Conservation (phyloP, 2,329 filamentous ascomycete species). For the Cordyceps cicadae region DNA sequence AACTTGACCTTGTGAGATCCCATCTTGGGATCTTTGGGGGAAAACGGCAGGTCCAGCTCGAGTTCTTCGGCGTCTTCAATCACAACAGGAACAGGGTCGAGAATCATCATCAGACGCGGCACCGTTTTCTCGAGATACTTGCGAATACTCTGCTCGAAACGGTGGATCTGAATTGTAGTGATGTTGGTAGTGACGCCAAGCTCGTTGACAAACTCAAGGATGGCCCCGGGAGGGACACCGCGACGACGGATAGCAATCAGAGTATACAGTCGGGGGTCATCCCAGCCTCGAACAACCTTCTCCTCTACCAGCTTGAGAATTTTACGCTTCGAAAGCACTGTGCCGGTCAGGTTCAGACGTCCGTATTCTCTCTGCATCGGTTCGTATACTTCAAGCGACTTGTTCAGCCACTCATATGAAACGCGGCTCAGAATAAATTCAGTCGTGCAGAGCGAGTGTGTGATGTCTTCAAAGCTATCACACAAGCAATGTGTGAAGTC, state of each 20-base stretch:
- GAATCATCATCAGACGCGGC: slow-evolving; percentile 78
- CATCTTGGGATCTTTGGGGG: slow-evolving; percentile 66
- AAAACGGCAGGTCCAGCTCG: slow-evolving; percentile 68
- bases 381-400: slow-evolving; percentile 72
- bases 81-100: slow-evolving; percentile 75
- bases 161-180: slow-evolving; percentile 68
- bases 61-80: slow-evolving; percentile 64
- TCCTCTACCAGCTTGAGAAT: slow-evolving; percentile 72
- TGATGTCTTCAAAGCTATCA: slow-evolving; percentile 87
- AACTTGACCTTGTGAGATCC: slow-evolving; percentile 55
- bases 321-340: slow-evolving; percentile 78
- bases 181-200: slow-evolving; percentile 80
- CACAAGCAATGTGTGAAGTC: slow-evolving; percentile 87
- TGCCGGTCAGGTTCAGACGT: slow-evolving; percentile 63
- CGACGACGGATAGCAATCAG: slow-evolving; percentile 74
- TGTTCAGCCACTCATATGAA: slow-evolving; percentile 86
- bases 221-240: slow-evolving; percentile 79
- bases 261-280: slow-evolving; percentile 85
- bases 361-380: slow-evolving; percentile 88
- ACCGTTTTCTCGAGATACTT: slow-evolving; percentile 83
- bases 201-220: slow-evolving; percentile 84
- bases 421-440: slow-evolving; percentile 80
- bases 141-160: slow-evolving; percentile 80
- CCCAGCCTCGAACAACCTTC: slow-evolving; percentile 76
- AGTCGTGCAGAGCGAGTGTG: slow-evolving; percentile 86